Evolutionary conservation across 1,139 yeast species (phyloP).

Genomic region (Meyerozyma sp.): DNA sequence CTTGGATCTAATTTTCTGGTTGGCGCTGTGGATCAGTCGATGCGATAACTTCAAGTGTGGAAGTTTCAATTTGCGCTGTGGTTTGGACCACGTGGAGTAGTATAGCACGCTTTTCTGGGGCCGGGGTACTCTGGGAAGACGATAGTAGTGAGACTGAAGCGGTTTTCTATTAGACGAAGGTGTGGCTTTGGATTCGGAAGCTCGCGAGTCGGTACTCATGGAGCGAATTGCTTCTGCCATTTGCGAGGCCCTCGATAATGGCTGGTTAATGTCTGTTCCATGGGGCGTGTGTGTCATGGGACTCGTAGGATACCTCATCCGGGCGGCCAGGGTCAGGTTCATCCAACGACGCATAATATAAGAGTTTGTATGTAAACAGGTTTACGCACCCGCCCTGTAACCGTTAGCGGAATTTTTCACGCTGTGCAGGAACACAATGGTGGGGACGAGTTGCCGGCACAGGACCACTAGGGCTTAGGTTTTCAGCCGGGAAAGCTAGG

Average conservation of each 20-base stretch:
- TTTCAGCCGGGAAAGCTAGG: too few species aligned
- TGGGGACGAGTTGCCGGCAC: background rate
- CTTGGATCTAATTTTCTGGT: conserved; percentile 28
- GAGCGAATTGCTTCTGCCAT: conserved; percentile 25
- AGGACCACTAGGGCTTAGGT: background rate
- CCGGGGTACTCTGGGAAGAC: conserved; percentile 58
- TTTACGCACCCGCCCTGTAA: conserved; percentile 1
- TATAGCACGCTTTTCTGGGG: conserved; percentile 57
- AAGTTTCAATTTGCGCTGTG: conserved; percentile 15
- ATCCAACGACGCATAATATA: conserved; percentile 1
- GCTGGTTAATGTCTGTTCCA: conserved; percentile 35
- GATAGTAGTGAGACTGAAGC: conserved; percentile 30
- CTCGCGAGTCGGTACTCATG: background rate
- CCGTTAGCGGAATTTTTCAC: background rate
- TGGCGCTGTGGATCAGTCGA: conserved; percentile 35
- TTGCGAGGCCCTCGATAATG: conserved; percentile 37
- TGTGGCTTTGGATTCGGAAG: background rate
- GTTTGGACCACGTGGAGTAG: conserved; percentile 40
- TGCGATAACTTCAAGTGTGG: conserved; percentile 22
- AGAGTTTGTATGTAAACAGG: background rate
- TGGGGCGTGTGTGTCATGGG: conserved; percentile 7
- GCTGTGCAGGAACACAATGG: background rate
- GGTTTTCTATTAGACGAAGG: conserved; percentile 11
- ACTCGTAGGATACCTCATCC: background rate
- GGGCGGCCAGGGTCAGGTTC: background rate